Evolutionary conservation across 192 early-diverging fungal genomes (phyloP), one percentile per base, ranked within the genome.

Genomic region (Backusella westeae): DNA sequence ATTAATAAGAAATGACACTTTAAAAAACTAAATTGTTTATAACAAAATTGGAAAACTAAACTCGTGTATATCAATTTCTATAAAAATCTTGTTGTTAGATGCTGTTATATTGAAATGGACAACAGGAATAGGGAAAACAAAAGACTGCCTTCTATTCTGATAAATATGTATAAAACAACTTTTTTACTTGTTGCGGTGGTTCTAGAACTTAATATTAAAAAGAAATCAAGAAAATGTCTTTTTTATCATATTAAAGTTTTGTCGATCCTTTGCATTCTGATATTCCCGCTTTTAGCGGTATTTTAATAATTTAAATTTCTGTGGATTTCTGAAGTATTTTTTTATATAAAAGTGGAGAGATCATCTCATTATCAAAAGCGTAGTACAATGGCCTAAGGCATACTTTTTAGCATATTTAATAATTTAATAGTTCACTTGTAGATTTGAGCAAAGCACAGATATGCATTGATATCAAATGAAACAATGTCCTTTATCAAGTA

Each of bases 201-300:
- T 44, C 42, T 44, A 49, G 46, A 49, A 19, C 19, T 49, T 49
- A 7, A 49, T 49, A 44, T 49, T n/a, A 49, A 49, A 19, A 67
- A 67, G 23, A 67, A 67, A 67, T 67, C 23, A 67, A 67, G 9
- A 67, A 67, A 67, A 49, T 44, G 42, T 44, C 42, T 44, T 44
- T 44, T 44, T n/a, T 44, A 44, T 44, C 42, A 49, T 52, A 52
- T 59, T 59, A 59, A 59, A 59, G 53, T 59, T 59, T 59, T 49
- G 53, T 59, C 53, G 53, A 59, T 59, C 53, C 10, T 23, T 59
- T 26, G 53, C 53, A 59, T 59, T 59, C 53, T 59, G 53, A 23
- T 59, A 26, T 59, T 59, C 53, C 53, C 53, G 53, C 53, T 59
- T 23, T 12, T 59, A 44, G n/a, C 53, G 53, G 53, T 59, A 26